Conservation (phyloP, 2,329 filamentous ascomycete species). For the Pezizomycotina sp. region DNA sequence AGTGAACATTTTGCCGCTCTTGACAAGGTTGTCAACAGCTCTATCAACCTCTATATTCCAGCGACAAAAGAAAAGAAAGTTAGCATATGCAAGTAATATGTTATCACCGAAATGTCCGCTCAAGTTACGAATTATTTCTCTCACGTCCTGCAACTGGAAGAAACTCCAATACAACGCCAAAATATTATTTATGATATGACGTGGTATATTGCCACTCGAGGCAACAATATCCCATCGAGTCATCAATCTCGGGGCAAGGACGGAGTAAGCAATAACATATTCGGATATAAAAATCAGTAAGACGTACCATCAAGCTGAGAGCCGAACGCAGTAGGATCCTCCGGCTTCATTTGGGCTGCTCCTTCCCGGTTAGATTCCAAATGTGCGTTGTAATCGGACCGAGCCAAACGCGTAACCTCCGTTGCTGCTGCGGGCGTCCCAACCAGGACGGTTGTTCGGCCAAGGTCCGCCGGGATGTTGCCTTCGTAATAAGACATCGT, state of each 20-base stretch:
- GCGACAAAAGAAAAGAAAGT: slow-evolving; percentile 13
- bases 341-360: slow-evolving; percentile 33
- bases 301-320: slow-evolving; percentile 78
- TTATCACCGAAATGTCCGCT: background rate
- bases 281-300: no score
- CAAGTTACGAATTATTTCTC: background rate
- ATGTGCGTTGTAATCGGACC: slow-evolving; percentile 15
- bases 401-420: slow-evolving; percentile 11
- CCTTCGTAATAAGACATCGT: slow-evolving; percentile 20
- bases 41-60: slow-evolving; percentile 82
- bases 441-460: slow-evolving; percentile 12
- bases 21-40: slow-evolving; percentile 85
- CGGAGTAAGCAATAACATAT: no score
- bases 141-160: background rate
- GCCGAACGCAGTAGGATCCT: slow-evolving; percentile 62
- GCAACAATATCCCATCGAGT: no score
- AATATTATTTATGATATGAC: background rate
- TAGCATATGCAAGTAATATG: slow-evolving; percentile 4
- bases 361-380: slow-evolving; percentile 10
- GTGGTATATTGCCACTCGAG: background rate
- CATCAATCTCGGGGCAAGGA: no score
- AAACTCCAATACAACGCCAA: background rate
- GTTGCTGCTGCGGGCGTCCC: slow-evolving; percentile 16
- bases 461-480: slow-evolving; percentile 18
- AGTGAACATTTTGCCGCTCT: slow-evolving; percentile 84